A percentile compares a stretch with the other conserved stretches of the same genome.
phyloP scores from a whole-genome alignment of 1,284 basidiomycete species.

The Ceratobasidium sp. region DNA sequence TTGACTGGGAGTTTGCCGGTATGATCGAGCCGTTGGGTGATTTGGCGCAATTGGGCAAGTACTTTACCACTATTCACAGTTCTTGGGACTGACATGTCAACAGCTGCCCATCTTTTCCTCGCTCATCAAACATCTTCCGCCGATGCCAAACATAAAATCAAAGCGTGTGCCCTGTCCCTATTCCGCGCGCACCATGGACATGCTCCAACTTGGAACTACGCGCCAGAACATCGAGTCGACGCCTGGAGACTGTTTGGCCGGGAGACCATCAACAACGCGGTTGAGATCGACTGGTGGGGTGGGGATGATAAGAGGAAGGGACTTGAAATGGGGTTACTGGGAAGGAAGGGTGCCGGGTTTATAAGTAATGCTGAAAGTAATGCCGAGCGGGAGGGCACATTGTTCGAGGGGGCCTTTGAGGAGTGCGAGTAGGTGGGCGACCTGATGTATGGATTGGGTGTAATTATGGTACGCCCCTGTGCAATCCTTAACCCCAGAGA shows the following conservation, averaged over 20 bases:
- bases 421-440: not conserved
- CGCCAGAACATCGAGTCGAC: not conserved
- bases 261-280: conserved; percentile 2
- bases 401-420: conserved; percentile 1
- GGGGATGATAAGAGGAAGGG: conserved; percentile 4
- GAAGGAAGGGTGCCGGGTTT: not conserved
- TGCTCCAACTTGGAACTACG: not conserved
- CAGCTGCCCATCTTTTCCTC: conserved; percentile 14
- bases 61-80: not conserved
- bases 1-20: conserved; percentile 38
- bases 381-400: not conserved
- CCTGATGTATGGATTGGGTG: too few relatives aligned
- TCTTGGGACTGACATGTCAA: not conserved
- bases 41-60: conserved; percentile 1
- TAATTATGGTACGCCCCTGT: too few relatives aligned
- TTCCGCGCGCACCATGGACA: conserved; percentile 1
- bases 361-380: conserved; percentile 1
- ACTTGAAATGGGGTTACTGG: not conserved
- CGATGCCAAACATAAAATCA: not conserved
- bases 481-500: too few relatives aligned
- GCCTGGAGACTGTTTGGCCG: conserved; percentile 17
- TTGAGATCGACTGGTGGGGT: conserved; percentile 16
- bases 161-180: conserved; percentile 1
- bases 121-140: conserved; percentile 5
- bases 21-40: conserved; percentile 9